Conservation (phyloP, 23 red algal species). For the Chondrus crispus region DNA sequence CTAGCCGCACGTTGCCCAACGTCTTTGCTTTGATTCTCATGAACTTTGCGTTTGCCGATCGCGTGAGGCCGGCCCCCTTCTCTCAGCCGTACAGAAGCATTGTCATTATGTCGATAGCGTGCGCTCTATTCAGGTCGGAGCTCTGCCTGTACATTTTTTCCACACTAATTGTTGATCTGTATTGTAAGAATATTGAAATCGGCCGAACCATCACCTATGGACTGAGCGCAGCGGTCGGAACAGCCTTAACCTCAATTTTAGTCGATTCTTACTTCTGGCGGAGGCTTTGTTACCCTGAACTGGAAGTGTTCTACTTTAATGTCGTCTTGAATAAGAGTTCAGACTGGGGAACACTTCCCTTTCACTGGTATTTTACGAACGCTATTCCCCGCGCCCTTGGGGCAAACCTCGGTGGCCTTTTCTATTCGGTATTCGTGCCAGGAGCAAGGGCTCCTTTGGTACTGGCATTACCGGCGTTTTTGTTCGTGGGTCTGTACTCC, state of each 20-base stretch:
- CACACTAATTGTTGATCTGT: conserved; percentile 40
- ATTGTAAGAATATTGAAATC: neutral
- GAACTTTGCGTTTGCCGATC: conserved; percentile 45
- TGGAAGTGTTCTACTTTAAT: conserved; percentile 92
- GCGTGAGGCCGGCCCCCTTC: neutral
- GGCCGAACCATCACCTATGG: neutral
- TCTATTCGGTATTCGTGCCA: neutral
- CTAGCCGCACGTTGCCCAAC: conserved; percentile 76
- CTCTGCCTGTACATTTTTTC: conserved; percentile 51
- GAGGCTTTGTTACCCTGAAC: conserved; percentile 69
- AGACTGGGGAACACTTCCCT: conserved; percentile 74
- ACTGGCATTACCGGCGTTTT: conserved; percentile 41
- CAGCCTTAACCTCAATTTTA: conserved; percentile 53
- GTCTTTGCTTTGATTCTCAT: conserved; percentile 65
- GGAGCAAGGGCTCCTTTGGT: too few relatives aligned
- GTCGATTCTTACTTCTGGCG: conserved; percentile 86
- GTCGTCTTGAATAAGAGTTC: conserved; percentile 53
- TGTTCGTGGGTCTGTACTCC: conserved; percentile 77
- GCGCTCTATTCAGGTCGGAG: conserved; percentile 76
- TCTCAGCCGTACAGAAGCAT: conserved; percentile 1
- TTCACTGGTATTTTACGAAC: conserved; percentile 82
- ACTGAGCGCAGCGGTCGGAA: neutral
- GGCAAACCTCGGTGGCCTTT: neutral
- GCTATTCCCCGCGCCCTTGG: conserved; percentile 78
- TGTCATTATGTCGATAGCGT: conserved; percentile 45